Percentiles rank a stretch among this genome's conserved stretches.
phyloP scores from a whole-genome alignment of 1,284 basidiomycete genomes.

The Puccinia triticina region DNA sequence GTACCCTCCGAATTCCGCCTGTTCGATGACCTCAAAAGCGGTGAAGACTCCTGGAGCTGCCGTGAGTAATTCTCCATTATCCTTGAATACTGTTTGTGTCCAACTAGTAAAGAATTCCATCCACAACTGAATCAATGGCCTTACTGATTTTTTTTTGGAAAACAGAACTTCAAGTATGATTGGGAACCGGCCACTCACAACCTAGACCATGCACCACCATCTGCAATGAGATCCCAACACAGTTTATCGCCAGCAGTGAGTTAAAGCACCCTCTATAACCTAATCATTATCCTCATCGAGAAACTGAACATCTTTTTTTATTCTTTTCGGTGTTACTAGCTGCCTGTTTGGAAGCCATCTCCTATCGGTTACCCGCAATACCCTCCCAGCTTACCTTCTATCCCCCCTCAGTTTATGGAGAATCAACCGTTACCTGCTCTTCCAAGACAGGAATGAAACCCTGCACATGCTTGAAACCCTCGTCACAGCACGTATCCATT shows the following conservation, averaged over 20 bases:
- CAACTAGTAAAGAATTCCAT: not conserved
- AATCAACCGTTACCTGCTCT: slow-evolving; percentile 19
- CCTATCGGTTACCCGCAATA: not conserved
- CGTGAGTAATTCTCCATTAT: not conserved
- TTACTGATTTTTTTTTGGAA: not conserved
- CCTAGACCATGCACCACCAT: not conserved
- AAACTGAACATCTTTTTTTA: not conserved
- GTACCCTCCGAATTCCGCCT: slow-evolving; percentile 36
- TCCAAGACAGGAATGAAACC: not conserved
- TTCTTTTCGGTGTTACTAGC: not conserved
- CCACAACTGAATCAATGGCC: not conserved
- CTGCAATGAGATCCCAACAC: slow-evolving; percentile 1
- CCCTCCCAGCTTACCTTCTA: slow-evolving; percentile 18
- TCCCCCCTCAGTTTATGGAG: slow-evolving; percentile 10
- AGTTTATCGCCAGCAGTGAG: slow-evolving; percentile 5
- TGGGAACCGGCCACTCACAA: slow-evolving; percentile 13
- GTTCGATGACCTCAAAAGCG: slow-evolving; percentile 33
- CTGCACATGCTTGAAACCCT: no score
- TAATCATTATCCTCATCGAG: not conserved
- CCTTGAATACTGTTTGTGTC: not conserved
- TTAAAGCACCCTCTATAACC: not conserved
- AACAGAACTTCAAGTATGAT: slow-evolving; percentile 24
- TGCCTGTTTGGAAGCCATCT: not conserved
- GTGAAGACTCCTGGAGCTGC: not conserved
- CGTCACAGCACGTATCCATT: not conserved